Evolutionary conservation across 345 rosid genomes (phyloP).

Genomic region (Abelmoschus esculentus): DNA sequence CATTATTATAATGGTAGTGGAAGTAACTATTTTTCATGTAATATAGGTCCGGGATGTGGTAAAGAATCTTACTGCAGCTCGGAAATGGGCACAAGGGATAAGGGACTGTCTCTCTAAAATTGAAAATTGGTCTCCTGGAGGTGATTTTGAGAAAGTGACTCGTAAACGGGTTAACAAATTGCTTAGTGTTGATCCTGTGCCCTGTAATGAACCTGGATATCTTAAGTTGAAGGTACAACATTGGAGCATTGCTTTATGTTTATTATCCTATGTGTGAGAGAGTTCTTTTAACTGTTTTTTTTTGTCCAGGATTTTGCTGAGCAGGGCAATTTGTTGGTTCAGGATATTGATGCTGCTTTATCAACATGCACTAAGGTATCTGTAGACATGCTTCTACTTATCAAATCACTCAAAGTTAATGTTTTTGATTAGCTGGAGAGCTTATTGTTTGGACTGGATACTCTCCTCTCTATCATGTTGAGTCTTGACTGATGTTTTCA

Average conservation of each 20-base stretch:
- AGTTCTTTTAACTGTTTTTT: conserved; percentile 10
- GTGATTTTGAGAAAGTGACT: conserved; percentile 37
- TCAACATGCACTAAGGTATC: conserved; percentile 46
- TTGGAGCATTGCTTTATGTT: conserved; percentile 10
- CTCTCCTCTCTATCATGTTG: conserved; percentile 3
- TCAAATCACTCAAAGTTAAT: conserved; percentile 1
- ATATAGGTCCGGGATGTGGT: conserved; percentile 60
- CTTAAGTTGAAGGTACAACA: conserved; percentile 63
- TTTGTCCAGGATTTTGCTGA: conserved; percentile 50
- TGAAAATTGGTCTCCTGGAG: conserved; percentile 32
- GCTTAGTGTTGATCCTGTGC: conserved; percentile 46
- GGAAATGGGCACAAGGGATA: conserved; percentile 69
- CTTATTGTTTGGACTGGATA: neutral
- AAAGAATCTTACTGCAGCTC: conserved; percentile 48
- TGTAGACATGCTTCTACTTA: neutral
- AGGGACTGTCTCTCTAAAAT: conserved; percentile 46
- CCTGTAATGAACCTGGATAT: conserved; percentile 59
- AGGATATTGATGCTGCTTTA: conserved; percentile 47
- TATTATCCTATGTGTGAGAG: conserved; percentile 8
- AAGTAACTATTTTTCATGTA: conserved; percentile 11
- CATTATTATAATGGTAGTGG: neutral
- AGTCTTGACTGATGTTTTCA: conserved; percentile 1
- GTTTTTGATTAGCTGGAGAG: neutral
- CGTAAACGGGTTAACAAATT: conserved; percentile 43
- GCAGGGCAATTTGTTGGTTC: conserved; percentile 49